Evolutionary conservation across 495 filamentous ascomycete species (phyloP).

Genomic region (Penicillium cosmopolitanum): DNA sequence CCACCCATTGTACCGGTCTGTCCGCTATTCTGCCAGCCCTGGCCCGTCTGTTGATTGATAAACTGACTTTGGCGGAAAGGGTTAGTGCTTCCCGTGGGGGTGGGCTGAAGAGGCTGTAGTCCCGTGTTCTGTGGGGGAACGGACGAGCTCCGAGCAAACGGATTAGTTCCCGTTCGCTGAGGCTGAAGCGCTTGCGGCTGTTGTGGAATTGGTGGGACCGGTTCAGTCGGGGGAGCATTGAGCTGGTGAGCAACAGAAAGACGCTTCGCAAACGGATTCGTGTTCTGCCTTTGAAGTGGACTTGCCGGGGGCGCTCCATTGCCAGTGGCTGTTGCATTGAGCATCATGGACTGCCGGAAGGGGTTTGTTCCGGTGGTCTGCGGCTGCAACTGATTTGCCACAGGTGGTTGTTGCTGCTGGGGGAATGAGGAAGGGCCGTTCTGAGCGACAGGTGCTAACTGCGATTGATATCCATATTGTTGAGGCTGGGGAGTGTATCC

Average conservation of each 20-base stretch:
- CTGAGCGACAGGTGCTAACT: conserved; percentile 66
- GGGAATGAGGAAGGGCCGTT: conserved; percentile 57
- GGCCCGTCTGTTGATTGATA: conserved; percentile 82
- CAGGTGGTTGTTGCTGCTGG: conserved; percentile 40
- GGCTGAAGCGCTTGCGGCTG: conserved; percentile 40
- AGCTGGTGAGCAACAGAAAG: conserved; percentile 48
- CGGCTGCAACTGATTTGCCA: conserved; percentile 40
- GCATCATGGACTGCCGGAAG: conserved; percentile 84
- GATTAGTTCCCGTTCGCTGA: conserved; percentile 55
- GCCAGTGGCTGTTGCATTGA: conserved; percentile 55
- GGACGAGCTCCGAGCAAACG: conserved; percentile 52
- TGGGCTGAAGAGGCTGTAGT: conserved; percentile 60
- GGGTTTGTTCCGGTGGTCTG: conserved; percentile 77
- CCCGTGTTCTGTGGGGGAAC: conserved; percentile 36
- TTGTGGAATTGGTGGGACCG: conserved; percentile 27
- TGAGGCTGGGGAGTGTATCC: conserved; percentile 76
- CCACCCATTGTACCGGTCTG: conserved; percentile 83
- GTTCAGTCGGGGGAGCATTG: conserved; percentile 32
- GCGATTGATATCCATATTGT: conserved; percentile 50
- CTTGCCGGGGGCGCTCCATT: conserved; percentile 33
- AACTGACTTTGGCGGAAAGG: conserved; percentile 90
- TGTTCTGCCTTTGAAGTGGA: conserved; percentile 65
- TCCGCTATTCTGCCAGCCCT: conserved; percentile 77
- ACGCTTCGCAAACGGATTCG: conserved; percentile 80
- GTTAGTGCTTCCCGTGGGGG: conserved; percentile 88